phyloP scores from a whole-genome alignment of 768 basidiomycete genomes.

The Mycena rebaudengoi region DNA sequence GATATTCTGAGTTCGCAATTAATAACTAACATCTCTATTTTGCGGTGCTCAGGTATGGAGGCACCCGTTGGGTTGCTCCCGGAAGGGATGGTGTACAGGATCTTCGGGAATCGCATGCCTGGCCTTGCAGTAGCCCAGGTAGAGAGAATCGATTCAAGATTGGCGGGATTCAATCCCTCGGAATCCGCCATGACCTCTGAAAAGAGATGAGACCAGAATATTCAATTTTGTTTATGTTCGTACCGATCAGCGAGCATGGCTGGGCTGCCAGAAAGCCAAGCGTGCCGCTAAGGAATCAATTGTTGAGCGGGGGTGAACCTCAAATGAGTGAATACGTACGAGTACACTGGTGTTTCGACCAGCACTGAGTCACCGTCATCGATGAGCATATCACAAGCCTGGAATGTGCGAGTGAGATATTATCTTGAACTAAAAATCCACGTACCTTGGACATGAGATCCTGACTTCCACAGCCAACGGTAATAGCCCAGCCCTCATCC shows the following conservation, averaged over 20 bases:
- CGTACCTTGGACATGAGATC: conserved; percentile 54
- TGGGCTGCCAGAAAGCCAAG: conserved; percentile 23
- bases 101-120: conserved; percentile 63
- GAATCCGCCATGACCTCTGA: conserved; percentile 69
- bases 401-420: background rate
- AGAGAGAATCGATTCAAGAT: conserved; percentile 55
- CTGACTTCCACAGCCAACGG: conserved; percentile 56
- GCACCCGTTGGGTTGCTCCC: conserved; percentile 45
- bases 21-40: conserved; percentile 25
- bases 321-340: conserved; percentile 8
- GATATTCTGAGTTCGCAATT: no score
- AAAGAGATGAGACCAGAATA: no score
- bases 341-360: conserved; percentile 53
- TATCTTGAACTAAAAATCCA: background rate
- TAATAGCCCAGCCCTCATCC: conserved; percentile 48
- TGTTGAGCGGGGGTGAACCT: background rate
- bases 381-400: conserved; percentile 48
- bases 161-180: conserved; percentile 58
- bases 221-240: no score
- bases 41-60: conserved; percentile 24
- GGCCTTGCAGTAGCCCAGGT: conserved; percentile 58
- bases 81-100: conserved; percentile 70
- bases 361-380: conserved; percentile 57
- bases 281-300: conserved; percentile 10
- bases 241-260: conserved; percentile 34